Conservation (phyloP, 2,329 filamentous ascomycete genomes). For the Cercospora beticola region DNA sequence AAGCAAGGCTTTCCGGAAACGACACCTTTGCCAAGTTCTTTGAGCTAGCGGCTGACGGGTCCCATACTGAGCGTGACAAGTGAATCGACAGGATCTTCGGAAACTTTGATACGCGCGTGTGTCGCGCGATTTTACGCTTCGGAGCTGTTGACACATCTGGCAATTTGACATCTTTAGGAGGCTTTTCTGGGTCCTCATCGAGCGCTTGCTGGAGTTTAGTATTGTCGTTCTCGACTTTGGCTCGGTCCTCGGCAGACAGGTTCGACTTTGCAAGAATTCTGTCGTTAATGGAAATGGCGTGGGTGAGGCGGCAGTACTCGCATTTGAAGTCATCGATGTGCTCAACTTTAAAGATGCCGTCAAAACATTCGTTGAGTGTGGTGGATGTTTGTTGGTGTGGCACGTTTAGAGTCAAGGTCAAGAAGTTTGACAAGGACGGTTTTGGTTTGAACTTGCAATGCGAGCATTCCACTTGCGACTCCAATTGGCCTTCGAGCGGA, state of each 20-base stretch:
- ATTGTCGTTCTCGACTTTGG: slow-evolving; percentile 57
- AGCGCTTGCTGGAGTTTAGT: slow-evolving; percentile 67
- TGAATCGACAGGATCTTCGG: slow-evolving; percentile 90
- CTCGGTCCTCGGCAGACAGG: slow-evolving; percentile 47
- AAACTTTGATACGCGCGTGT: slow-evolving; percentile 82
- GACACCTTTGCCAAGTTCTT: slow-evolving; percentile 95
- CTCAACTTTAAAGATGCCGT: slow-evolving; percentile 90
- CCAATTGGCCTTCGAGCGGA: slow-evolving; percentile 85
- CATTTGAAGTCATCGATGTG: slow-evolving; percentile 97
- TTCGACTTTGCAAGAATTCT: slow-evolving; percentile 58
- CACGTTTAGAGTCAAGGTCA: slow-evolving; percentile 87
- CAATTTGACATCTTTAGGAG: slow-evolving; percentile 69
- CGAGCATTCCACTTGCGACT: slow-evolving; percentile 93
- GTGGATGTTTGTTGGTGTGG: slow-evolving; percentile 72
- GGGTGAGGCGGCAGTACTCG: slow-evolving; percentile 83
- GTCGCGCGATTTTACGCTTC: slow-evolving; percentile 78
- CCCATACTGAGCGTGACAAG: slow-evolving; percentile 89
- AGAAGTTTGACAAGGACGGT: slow-evolving; percentile 79
- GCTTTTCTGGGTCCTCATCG: slow-evolving; percentile 75
- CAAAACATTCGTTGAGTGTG: slow-evolving; percentile 82
- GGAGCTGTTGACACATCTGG: slow-evolving; percentile 74
- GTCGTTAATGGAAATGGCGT: slow-evolving; percentile 67
- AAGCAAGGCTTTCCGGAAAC: slow-evolving; percentile 81
- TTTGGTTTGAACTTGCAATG: slow-evolving; percentile 88
- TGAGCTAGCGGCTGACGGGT: slow-evolving; percentile 66